Evolutionary conservation across 164 flowering plant genomes (phyloP).

Genomic region (Hamamelis virginiana): DNA sequence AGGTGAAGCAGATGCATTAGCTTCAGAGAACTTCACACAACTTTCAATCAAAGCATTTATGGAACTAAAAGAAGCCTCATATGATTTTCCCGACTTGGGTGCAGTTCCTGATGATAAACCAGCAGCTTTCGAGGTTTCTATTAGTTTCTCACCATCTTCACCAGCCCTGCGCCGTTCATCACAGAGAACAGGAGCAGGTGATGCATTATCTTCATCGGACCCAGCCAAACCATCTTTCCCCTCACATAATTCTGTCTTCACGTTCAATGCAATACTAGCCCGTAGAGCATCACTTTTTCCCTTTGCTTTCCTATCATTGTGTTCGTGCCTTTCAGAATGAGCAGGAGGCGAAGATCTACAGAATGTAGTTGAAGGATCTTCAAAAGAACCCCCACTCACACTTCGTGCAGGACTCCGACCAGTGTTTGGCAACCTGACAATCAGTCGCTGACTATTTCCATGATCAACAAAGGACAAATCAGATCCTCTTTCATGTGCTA

Average conservation of each 20-base stretch:
- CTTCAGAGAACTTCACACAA: conserved; percentile 51
- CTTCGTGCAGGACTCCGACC: conserved; percentile 37
- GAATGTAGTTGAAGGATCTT: conserved; percentile 24
- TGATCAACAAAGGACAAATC: conserved; percentile 47
- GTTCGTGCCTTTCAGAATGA: conserved; percentile 53
- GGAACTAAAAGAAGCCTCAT: conserved; percentile 41
- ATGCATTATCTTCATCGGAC: conserved; percentile 53
- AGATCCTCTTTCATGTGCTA: conserved; percentile 36
- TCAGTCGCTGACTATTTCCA: conserved; percentile 60
- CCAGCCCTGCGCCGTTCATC: conserved; percentile 37
- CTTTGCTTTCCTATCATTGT: conserved; percentile 38
- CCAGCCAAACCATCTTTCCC: conserved; percentile 51
- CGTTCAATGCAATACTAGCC: conserved; percentile 33
- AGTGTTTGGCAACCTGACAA: conserved; percentile 76
- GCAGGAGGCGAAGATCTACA: conserved; percentile 49
- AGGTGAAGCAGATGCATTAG: conserved; percentile 39
- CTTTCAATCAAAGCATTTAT: conserved; percentile 53
- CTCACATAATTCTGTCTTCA: conserved; percentile 58
- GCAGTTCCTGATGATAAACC: conserved; percentile 34
- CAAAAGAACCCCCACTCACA: conserved; percentile 36
- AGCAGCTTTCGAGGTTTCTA: conserved; percentile 31
- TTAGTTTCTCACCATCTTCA: conserved; percentile 27
- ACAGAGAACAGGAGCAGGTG: conserved; percentile 33
- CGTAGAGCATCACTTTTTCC: conserved; percentile 48
- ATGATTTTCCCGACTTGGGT: conserved; percentile 38